A percentile compares a stretch with the other conserved stretches of the same genome.
phyloP scores from a whole-genome alignment of 2,329 filamentous ascomycete genomes.

The Trichophyton schoenleinii region DNA sequence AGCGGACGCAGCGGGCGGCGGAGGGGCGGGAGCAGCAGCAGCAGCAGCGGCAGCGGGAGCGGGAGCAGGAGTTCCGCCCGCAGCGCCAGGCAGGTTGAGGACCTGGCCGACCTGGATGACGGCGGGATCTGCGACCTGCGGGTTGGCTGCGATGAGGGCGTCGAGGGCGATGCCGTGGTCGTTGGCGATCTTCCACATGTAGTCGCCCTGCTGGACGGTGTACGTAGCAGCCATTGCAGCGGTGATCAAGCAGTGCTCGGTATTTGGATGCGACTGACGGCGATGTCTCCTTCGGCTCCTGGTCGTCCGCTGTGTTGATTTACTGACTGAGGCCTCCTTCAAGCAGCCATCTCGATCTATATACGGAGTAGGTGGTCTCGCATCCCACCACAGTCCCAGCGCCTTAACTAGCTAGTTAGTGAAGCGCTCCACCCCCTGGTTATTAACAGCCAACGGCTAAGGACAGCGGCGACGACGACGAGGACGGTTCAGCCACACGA shows the following conservation, averaged over 20 bases:
- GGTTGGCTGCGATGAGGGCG: constrained; percentile 12
- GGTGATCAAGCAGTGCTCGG: background rate
- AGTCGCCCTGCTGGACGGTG: constrained; percentile 12
- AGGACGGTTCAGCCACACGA: background rate
- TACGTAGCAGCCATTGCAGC: constrained; percentile 5
- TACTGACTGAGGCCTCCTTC: too few relatives aligned
- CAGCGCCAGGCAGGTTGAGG: constrained; percentile 8
- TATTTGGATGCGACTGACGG: background rate
- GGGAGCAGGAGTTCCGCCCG: background rate
- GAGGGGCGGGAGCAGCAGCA: background rate
- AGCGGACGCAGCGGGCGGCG: background rate
- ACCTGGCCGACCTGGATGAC: constrained; percentile 12
- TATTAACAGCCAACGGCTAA: background rate
- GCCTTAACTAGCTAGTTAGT: too few relatives aligned
- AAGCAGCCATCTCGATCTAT: background rate
- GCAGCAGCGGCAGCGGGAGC: background rate
- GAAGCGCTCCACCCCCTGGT: background rate
- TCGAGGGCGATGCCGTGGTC: constrained; percentile 18
- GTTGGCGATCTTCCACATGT: constrained; percentile 25
- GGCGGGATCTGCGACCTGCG: constrained; percentile 11
- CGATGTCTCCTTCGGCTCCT: background rate
- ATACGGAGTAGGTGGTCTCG: background rate
- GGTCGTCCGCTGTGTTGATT: background rate
- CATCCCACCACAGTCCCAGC: too few relatives aligned
- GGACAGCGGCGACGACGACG: background rate